Evolutionary conservation across 1,284 basidiomycete genomes (phyloP).

Genomic region (Afroboletus lepidellus): DNA sequence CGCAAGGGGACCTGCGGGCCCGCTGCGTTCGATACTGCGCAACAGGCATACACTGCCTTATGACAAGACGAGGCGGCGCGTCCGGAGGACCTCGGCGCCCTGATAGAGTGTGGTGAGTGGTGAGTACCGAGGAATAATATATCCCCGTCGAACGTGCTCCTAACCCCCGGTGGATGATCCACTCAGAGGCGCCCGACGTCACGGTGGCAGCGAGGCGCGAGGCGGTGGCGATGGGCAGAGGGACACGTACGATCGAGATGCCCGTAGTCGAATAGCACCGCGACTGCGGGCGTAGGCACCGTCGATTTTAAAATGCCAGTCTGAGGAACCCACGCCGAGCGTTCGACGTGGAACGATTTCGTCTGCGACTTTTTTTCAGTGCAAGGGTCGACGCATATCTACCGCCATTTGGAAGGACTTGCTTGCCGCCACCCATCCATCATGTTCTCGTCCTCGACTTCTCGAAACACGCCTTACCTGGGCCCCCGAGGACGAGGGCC

Average conservation of each 20-base stretch:
- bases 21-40: conserved; percentile 19
- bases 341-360: neutral
- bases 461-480: neutral
- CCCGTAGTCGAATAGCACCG: neutral
- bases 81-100: conserved; percentile 7
- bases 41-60: conserved; percentile 12
- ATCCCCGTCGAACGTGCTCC: neutral
- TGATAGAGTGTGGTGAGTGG: neutral
- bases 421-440: neutral
- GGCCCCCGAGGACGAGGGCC: too few species aligned
- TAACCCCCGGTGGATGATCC: neutral
- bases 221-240: conserved; percentile 3
- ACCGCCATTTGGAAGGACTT: neutral
- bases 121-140: neutral
- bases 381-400: neutral
- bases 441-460: neutral
- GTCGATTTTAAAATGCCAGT: neutral
- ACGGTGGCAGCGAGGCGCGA: neutral
- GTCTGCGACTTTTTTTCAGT: neutral
- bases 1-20: neutral
- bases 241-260: conserved; percentile 2
- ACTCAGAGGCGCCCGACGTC: neutral
- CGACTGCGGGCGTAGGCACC: neutral
- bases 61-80: neutral
- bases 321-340: neutral